phyloP scores from a whole-genome alignment of 176 grass and related monocot species.

The Miscanthus lutarioriparius region DNA sequence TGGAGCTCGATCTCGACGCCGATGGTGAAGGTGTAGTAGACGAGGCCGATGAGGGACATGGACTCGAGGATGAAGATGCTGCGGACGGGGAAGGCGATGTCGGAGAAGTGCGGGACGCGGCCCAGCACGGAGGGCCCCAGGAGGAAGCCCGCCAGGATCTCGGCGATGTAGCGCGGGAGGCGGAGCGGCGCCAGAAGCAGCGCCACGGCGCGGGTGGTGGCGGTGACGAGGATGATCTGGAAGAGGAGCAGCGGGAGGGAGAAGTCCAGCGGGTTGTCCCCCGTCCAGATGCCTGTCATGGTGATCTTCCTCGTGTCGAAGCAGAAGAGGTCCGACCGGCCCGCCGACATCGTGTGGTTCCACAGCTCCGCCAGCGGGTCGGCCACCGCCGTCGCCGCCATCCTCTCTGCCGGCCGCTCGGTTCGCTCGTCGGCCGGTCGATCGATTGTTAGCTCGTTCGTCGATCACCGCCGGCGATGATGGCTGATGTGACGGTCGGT shows the following conservation, averaged over 20 bases:
- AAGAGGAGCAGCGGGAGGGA: constrained; percentile 65
- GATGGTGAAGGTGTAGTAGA: constrained; percentile 70
- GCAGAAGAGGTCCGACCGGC: not conserved
- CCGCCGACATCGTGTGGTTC: not conserved
- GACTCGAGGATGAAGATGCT: constrained; percentile 71
- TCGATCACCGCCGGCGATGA: not conserved
- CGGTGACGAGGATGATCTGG: constrained; percentile 64
- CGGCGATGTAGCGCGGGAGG: constrained; percentile 64
- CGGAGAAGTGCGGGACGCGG: constrained; percentile 35
- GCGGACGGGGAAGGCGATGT: constrained; percentile 47
- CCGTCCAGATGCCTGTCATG: constrained; percentile 55
- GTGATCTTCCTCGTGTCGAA: constrained; percentile 41
- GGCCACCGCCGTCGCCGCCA: not conserved
- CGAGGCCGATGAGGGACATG: constrained; percentile 64
- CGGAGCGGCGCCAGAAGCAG: constrained; percentile 57
- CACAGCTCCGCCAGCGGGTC: constrained; percentile 17
- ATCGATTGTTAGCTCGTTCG: not conserved
- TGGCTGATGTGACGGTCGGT: not conserved
- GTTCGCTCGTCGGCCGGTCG: not conserved
- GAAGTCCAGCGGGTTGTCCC: constrained; percentile 57
- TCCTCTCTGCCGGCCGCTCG: not conserved
- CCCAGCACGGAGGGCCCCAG: constrained; percentile 71
- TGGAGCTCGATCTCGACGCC: constrained; percentile 65
- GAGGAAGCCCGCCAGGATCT: constrained; percentile 57
- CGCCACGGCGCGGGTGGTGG: constrained; percentile 40